A percentile compares a stretch with the other conserved stretches of the same genome.
These are phyloP conservation scores for Bidens hawaiensis DNA, from an alignment of 140 eudicot species.

Conservation along the genomic window DNA sequence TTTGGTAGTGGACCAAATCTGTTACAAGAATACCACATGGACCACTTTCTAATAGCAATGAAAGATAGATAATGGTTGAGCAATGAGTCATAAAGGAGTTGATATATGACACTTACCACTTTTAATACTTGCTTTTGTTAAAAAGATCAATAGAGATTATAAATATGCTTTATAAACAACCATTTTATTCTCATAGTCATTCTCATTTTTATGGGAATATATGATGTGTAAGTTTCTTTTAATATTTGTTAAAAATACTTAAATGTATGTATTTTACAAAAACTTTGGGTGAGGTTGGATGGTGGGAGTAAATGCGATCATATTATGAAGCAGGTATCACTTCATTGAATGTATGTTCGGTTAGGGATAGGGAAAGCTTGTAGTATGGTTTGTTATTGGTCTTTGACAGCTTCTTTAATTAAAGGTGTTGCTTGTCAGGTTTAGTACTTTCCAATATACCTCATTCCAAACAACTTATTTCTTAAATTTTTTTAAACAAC, in stretches of 20 bases:
- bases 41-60: background rate
- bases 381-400: background rate
- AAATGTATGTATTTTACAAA: too few species aligned
- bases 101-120: too few species aligned
- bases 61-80: background rate
- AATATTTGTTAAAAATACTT: background rate
- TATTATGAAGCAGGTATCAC: background rate
- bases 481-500: too few species aligned
- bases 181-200: too few species aligned
- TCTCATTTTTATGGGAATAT: too few species aligned
- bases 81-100: background rate
- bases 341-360: conserved; percentile 12
- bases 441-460: background rate
- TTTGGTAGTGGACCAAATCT: too few species aligned
- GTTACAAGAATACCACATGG: too few species aligned
- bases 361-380: conserved; percentile 4
- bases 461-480: too few species aligned
- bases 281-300: background rate
- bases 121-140: background rate
- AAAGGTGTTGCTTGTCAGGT: background rate
- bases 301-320: conserved; percentile 20
- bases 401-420: too few species aligned
- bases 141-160: background rate
- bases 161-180: too few species aligned
- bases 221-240: too few species aligned